Conservation (phyloP, 1,284 basidiomycete species). For the Abortiporus biennis region DNA sequence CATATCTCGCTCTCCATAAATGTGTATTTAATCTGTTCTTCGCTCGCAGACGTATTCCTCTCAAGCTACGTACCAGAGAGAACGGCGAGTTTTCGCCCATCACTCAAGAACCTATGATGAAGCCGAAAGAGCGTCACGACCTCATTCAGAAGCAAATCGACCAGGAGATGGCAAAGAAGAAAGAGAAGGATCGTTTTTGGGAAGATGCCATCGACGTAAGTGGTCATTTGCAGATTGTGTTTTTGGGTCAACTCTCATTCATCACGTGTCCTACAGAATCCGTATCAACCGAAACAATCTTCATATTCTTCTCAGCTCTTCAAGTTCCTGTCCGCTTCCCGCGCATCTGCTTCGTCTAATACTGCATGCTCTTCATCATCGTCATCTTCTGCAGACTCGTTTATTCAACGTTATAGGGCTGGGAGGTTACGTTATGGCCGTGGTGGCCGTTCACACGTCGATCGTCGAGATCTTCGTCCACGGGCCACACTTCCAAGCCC, state of each 20-base stretch:
- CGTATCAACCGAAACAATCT: conserved; percentile 49
- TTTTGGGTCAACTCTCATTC: conserved; percentile 7
- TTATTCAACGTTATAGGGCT: conserved; percentile 38
- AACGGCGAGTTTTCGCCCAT: conserved; percentile 37
- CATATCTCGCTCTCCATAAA: conserved; percentile 6
- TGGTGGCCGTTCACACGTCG: conserved; percentile 75
- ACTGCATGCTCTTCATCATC: conserved; percentile 23
- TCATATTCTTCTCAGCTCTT: conserved; percentile 53
- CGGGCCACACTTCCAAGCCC: conserved; percentile 9
- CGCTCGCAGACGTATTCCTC: conserved; percentile 41
- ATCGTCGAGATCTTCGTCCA: conserved; percentile 45
- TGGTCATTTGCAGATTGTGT: conserved; percentile 7
- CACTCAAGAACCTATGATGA: conserved; percentile 42
- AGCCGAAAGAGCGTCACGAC: conserved; percentile 61
- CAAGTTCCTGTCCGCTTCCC: conserved; percentile 46
- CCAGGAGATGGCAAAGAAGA: conserved; percentile 55
- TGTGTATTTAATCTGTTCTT: no score
- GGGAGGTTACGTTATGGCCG: conserved; percentile 77
- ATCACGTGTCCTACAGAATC: conserved; percentile 36
- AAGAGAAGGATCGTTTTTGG: conserved; percentile 77
- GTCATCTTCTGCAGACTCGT: conserved; percentile 24
- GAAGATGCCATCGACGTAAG: conserved; percentile 81
- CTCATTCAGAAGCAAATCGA: conserved; percentile 67
- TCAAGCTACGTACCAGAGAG: conserved; percentile 43
- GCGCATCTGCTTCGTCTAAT: conserved; percentile 29